These are phyloP conservation scores for Phytophthora pluvialis DNA, from an alignment of 352 stramenopile genomes.

Conservation along the genomic window DNA sequence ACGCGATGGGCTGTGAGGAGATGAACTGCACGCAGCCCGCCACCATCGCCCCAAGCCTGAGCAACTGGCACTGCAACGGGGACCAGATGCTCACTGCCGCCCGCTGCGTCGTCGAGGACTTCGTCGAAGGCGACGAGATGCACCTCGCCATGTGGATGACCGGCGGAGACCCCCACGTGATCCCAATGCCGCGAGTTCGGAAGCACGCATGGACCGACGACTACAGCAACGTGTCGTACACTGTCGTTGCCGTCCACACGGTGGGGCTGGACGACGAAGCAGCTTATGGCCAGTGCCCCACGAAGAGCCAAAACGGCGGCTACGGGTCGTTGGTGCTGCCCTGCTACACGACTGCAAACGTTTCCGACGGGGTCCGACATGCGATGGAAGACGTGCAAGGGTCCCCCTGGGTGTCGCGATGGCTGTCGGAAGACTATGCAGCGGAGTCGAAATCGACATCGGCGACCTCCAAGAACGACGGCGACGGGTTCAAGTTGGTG, in stretches of 20 bases:
- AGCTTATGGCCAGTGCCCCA: conserved; percentile 18
- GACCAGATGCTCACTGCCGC: conserved; percentile 26
- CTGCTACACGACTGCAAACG: conserved; percentile 10
- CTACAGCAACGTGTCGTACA: conserved; percentile 13
- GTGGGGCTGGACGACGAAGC: conserved; percentile 13
- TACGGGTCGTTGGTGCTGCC: conserved; percentile 35
- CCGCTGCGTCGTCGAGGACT: conserved; percentile 27
- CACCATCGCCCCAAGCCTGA: not conserved
- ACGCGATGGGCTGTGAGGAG: conserved; percentile 13
- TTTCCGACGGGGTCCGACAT: conserved; percentile 2
- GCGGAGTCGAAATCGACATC: not conserved
- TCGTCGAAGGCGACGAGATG: not conserved
- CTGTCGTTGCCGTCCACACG: conserved; percentile 30
- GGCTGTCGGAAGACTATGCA: conserved; percentile 20
- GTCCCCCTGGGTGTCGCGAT: conserved; percentile 22
- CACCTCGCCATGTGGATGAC: conserved; percentile 41
- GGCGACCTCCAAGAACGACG: not conserved
- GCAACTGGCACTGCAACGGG: conserved; percentile 33
- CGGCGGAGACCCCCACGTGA: conserved; percentile 23
- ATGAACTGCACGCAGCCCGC: conserved; percentile 30
- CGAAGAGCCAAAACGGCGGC: not conserved
- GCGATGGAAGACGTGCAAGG: conserved; percentile 15
- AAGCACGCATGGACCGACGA: conserved; percentile 26
- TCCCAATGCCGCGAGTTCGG: conserved; percentile 11
- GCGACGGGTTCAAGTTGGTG: conserved; percentile 11